These are phyloP conservation scores for Melocanna baccifera DNA, from an alignment of 176 grass and related monocot species.

Conservation along the genomic window DNA sequence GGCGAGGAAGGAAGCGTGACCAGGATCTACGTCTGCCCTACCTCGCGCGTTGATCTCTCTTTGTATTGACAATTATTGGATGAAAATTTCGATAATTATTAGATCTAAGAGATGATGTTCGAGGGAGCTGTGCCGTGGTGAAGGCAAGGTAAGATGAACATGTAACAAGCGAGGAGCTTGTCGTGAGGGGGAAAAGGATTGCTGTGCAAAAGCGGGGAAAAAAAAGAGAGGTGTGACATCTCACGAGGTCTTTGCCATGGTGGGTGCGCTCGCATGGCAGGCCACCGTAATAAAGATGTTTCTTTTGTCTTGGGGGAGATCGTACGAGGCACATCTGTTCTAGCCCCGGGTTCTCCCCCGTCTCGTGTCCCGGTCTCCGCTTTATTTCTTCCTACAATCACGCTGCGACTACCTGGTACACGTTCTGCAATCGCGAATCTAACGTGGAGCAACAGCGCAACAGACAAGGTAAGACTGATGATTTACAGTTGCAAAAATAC, in stretches of 20 bases:
- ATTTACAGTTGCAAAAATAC: background rate
- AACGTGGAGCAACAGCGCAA: constrained; percentile 21
- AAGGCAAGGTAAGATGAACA: constrained; percentile 40
- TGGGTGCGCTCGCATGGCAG: constrained; percentile 87
- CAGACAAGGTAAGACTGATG: constrained; percentile 25
- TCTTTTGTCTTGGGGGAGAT: constrained; percentile 43
- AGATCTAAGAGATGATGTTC: constrained; percentile 27
- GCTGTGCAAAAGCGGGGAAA: background rate
- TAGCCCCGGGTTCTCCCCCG: constrained; percentile 51
- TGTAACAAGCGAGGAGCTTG: constrained; percentile 28
- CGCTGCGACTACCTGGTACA: background rate
- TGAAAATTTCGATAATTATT: constrained; percentile 50
- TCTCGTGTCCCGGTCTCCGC: background rate
- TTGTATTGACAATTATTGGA: constrained; percentile 44
- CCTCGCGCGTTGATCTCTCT: constrained; percentile 14
- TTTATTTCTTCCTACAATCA: no score
- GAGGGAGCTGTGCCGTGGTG: background rate
- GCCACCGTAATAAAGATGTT: constrained; percentile 53
- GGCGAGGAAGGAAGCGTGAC: no score
- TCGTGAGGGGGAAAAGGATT: background rate
- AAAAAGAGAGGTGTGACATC: constrained; percentile 23
- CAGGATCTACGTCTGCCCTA: background rate
- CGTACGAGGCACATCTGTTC: constrained; percentile 44
- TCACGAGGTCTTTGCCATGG: constrained; percentile 61
- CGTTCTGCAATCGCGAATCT: background rate